Conservation (phyloP, 108 stramenopile genomes). For the Cyclostephanos tholiformis region DNA sequence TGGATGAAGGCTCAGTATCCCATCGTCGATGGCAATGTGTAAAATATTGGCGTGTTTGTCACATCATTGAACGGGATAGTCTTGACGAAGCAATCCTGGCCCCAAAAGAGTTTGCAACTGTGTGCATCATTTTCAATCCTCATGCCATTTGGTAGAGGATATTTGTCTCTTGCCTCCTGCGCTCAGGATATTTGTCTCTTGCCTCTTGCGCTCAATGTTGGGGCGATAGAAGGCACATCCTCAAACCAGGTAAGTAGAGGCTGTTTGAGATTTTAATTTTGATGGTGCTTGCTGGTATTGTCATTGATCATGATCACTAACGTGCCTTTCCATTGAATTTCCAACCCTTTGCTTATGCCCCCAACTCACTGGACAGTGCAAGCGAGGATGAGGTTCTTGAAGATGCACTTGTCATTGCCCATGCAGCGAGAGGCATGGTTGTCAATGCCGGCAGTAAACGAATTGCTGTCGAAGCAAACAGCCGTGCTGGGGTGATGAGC, state of each 20-base stretch:
- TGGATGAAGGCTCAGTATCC: background rate
- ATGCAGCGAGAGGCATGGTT: background rate
- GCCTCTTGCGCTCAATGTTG: slow-evolving; percentile 28
- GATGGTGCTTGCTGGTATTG: background rate
- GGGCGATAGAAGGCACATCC: slow-evolving; percentile 1
- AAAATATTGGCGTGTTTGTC: background rate
- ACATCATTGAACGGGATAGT: background rate
- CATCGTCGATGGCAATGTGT: background rate
- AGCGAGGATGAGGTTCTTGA: background rate
- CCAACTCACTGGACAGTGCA: background rate
- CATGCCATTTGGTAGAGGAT: slow-evolving; percentile 10
- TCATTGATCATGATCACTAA: background rate
- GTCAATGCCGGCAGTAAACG: background rate
- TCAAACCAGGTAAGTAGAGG: slow-evolving; percentile 10
- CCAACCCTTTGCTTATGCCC: background rate
- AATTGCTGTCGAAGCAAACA: background rate
- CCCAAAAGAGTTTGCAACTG: background rate
- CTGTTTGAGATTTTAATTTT: background rate
- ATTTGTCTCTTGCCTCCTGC: slow-evolving; percentile 21
- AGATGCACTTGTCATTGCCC: background rate
- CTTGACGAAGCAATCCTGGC: background rate
- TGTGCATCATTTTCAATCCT: background rate
- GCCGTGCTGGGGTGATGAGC: no score
- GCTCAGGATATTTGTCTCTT: slow-evolving; percentile 21
- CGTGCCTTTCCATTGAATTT: background rate